Evolutionary conservation across 169 alveolate species (phyloP), one percentile per base, ranked within the genome.

Genomic region (Eimeria maxima): DNA sequence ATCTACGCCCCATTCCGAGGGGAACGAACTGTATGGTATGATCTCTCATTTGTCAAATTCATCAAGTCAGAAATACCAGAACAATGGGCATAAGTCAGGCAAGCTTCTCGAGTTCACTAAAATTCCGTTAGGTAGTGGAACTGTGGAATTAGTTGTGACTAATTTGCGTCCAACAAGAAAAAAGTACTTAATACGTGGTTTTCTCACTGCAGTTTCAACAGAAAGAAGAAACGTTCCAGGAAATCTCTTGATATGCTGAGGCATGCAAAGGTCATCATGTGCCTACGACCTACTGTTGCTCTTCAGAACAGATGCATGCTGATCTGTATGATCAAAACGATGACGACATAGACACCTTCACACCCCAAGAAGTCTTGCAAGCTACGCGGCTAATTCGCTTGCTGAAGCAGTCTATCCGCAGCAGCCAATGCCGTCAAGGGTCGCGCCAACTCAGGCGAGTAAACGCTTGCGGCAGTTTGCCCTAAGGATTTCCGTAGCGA

Each of bases 281-380:
- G 88, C 44, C 88, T 78, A 74, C 50, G 86, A 4, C 47, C 42
- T 24, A 11, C 38, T 13, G 10, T 20, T 78, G 11, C 88, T 78
- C 60, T 22, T 38, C 29, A 45, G 63, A 29, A 4, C 74, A 38
- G 3, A 18, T 63, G 93, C 29, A 45, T 42, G 93, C 93, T 38
- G 93, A 86, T 20, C 81, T 63, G 63, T 63, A 60, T 42, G 29
- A 33, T 38, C 63, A 86, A 47, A 71, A 86, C 33, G 93, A 55
- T 20, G 69, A 42, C 38, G 93, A 86, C 63, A 60, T 86, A 10
- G 93, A 86, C 60, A 60, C 80, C 10, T 86, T 86, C 65, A 86
- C 93, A 13, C 93, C 93, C 24, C 93, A 86, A 55, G 93, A 86
- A 81, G 80, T 86, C 13, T 27, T 86, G 76, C 93, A 86, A 42